Evolutionary conservation across 805 yeast genomes (phyloP).

Genomic region (Torulaspora gathmanii): DNA sequence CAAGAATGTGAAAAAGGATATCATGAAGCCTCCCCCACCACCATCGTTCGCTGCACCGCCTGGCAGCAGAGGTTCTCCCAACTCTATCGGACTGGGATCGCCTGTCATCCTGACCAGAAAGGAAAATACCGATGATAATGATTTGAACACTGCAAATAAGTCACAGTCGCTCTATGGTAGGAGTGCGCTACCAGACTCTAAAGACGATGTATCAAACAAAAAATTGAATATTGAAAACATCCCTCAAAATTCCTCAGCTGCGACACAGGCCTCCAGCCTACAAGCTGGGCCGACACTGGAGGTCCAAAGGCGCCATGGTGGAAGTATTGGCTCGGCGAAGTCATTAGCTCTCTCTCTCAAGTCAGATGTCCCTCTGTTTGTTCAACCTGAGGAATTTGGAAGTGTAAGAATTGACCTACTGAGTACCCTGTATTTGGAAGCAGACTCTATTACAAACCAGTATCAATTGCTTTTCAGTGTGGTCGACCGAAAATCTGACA

Average conservation of each 20-base stretch:
- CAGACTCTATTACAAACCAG: conserved; percentile 48
- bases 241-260: conserved; percentile 7
- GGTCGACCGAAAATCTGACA: conserved; percentile 53
- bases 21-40: conserved; percentile 13
- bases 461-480: conserved; percentile 59
- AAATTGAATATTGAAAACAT: conserved; percentile 8
- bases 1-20: not conserved
- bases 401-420: conserved; percentile 46
- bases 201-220: not conserved
- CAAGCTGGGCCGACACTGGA: conserved; percentile 3
- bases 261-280: conserved; percentile 8
- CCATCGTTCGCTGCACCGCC: conserved; percentile 13
- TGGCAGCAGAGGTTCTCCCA: conserved; percentile 8
- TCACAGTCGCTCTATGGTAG: conserved; percentile 4
- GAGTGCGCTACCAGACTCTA: conserved; percentile 1
- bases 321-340: conserved; percentile 12
- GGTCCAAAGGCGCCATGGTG: conserved; percentile 10
- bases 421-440: conserved; percentile 43
- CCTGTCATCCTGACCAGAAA: conserved; percentile 22
- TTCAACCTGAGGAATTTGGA: conserved; percentile 54
- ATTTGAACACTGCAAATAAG: not conserved
- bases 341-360: conserved; percentile 10
- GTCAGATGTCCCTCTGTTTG: conserved; percentile 46
- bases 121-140: conserved; percentile 5
- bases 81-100: conserved; percentile 19